These are phyloP conservation scores for Ogataea chonburiensis DNA, from an alignment of 805 yeast species.

Conservation along the genomic window DNA sequence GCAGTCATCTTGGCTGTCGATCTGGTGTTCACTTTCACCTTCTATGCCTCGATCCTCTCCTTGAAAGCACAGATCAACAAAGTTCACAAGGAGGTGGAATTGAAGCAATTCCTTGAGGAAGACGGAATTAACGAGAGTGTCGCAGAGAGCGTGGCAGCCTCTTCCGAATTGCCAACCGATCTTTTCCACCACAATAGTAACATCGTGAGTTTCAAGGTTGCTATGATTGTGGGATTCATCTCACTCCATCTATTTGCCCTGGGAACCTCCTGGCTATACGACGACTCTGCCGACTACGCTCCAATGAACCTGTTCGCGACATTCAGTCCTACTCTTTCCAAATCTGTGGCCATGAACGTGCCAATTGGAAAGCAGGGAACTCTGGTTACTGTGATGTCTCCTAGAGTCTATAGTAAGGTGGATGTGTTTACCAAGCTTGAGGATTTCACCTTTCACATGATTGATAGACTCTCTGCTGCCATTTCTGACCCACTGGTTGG, in stretches of 20 bases:
- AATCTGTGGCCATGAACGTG: conserved; percentile 43
- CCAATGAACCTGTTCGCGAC: conserved; percentile 25
- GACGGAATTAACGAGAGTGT: conserved; percentile 80
- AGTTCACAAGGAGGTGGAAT: conserved; percentile 76
- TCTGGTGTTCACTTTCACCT: conserved; percentile 69
- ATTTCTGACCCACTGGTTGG: conserved; percentile 79
- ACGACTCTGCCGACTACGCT: conserved; percentile 37
- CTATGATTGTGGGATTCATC: conserved; percentile 55
- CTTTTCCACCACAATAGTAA: conserved; percentile 39
- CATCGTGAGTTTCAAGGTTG: conserved; percentile 58
- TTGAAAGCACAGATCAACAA: conserved; percentile 85
- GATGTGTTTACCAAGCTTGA: conserved; percentile 58
- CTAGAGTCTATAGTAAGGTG: conserved; percentile 57
- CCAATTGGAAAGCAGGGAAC: conserved; percentile 42
- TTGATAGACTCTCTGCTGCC: conserved; percentile 60
- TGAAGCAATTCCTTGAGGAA: conserved; percentile 82
- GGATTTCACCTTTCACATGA: conserved; percentile 51
- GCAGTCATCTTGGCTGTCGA: conserved; percentile 71
- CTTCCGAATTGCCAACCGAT: conserved; percentile 28
- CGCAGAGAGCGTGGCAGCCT: conserved; percentile 66
- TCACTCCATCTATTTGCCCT: conserved; percentile 66
- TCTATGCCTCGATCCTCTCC: conserved; percentile 78
- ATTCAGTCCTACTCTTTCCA: conserved; percentile 36
- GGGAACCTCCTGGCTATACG: conserved; percentile 69
- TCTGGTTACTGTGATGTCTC: conserved; percentile 57